These are phyloP conservation scores for Rauvolfia tetraphylla DNA, from an alignment of 257 asterid species.

Conservation along the genomic window DNA sequence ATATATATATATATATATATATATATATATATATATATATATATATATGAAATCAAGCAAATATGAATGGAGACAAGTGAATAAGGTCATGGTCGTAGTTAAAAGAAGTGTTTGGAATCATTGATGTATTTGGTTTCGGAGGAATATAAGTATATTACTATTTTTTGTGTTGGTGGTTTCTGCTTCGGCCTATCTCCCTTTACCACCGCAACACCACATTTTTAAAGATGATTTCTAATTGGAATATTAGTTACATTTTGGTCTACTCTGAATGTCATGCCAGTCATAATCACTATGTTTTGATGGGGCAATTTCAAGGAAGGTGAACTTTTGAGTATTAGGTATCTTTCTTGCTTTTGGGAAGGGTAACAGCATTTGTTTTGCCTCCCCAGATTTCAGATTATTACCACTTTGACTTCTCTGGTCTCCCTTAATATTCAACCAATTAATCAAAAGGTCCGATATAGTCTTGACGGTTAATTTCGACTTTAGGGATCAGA, in stretches of 20 bases:
- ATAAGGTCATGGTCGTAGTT: not conserved
- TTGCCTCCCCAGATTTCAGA: not conserved
- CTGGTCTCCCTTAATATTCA: not conserved
- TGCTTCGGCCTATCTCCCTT: not conserved
- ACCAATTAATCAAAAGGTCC: not conserved
- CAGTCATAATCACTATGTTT: not conserved
- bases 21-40: too few relatives aligned
- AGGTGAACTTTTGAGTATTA: not conserved
- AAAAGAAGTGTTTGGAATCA: not conserved
- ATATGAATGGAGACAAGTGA: not conserved
- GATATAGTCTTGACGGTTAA: not conserved
- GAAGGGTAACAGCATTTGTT: not conserved
- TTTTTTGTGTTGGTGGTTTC: not conserved
- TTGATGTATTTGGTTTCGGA: not conserved
- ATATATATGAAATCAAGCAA: not conserved
- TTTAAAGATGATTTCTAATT: not conserved
- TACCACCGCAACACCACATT: not conserved
- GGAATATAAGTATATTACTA: not conserved
- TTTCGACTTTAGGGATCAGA: not conserved
- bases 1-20: too few relatives aligned
- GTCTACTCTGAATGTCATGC: not conserved
- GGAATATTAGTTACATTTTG: not conserved
- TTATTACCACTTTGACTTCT: not conserved
- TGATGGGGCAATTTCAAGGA: not conserved
- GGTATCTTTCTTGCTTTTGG: not conserved